These are phyloP conservation scores for Alnus glutinosa DNA, from an alignment of 306 rosid species.

Conservation along the genomic window DNA sequence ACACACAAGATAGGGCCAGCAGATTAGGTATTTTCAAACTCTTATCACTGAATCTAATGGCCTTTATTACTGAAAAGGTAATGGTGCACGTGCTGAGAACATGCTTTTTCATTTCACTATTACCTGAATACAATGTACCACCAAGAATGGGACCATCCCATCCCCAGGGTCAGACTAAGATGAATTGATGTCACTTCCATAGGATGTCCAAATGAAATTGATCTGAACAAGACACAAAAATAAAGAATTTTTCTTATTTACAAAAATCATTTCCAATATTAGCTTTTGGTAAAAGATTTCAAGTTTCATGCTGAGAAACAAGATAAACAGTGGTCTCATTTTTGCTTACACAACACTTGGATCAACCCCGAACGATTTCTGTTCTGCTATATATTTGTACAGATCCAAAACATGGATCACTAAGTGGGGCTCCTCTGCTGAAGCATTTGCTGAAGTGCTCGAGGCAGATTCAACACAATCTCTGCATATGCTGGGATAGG, in stretches of 20 bases:
- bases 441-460: conserved; percentile 59
- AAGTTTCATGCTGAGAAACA: not conserved
- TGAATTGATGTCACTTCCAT: not conserved
- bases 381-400: conserved; percentile 40
- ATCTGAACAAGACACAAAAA: not conserved
- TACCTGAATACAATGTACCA: not conserved
- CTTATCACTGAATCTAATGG: not conserved
- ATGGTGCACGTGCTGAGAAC: not conserved
- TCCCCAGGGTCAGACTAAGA: not conserved
- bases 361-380: conserved; percentile 31
- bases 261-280: conserved; percentile 27
- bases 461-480: conserved; percentile 80
- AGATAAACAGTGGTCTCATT: not conserved
- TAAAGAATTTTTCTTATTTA: conserved; percentile 18
- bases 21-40: not conserved
- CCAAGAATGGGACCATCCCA: not conserved
- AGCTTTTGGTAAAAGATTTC: conserved; percentile 12
- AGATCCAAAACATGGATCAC: conserved; percentile 25
- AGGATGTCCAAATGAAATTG: not conserved
- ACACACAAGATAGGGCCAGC: no score
- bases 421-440: conserved; percentile 41
- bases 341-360: conserved; percentile 15
- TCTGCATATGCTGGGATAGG: conserved; percentile 79
- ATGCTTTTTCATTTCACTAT: not conserved
- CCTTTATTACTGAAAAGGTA: not conserved